Percentiles rank a stretch among this genome's conserved stretches.
Conservation (phyloP, 805 yeast species). For the Ogataea zsoltii region DNA sequence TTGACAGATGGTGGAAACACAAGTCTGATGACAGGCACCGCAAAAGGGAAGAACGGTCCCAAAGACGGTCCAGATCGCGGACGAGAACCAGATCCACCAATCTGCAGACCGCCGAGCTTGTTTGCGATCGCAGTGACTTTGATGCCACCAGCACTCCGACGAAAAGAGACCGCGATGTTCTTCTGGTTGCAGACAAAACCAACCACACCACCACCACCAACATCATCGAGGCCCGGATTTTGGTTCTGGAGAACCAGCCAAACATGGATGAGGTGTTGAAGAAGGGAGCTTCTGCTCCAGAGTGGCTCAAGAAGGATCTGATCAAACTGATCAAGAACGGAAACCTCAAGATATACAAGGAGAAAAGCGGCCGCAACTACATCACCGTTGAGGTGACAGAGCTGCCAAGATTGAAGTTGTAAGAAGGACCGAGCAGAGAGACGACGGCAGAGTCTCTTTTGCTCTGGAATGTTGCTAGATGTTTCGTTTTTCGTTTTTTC, state of each 20-base stretch:
- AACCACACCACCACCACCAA: slow-evolving; percentile 7
- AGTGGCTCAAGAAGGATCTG: slow-evolving; percentile 21
- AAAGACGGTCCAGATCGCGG: slow-evolving; percentile 6
- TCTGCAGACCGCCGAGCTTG: slow-evolving; percentile 12
- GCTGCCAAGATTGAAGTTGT: slow-evolving; percentile 10
- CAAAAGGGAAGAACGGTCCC: slow-evolving; percentile 5
- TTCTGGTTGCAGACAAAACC: slow-evolving; percentile 11
- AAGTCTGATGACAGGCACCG: slow-evolving; percentile 7
- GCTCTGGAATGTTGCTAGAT: too few species aligned
- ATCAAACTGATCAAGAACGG: slow-evolving; percentile 22
- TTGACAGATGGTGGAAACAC: slow-evolving; percentile 21
- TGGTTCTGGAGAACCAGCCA: slow-evolving; percentile 27
- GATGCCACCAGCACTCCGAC: slow-evolving; percentile 21
- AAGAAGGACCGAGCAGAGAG: not conserved
- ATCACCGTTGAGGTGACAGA: slow-evolving; percentile 25
- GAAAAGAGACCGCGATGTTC: slow-evolving; percentile 11
- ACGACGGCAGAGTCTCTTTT: not conserved
- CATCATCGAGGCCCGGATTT: slow-evolving; percentile 20
- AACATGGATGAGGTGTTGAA: slow-evolving; percentile 15
- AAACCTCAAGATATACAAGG: slow-evolving; percentile 17
- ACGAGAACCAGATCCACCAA: not conserved
- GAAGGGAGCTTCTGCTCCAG: slow-evolving; percentile 18
- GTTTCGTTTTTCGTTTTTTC: too few species aligned
- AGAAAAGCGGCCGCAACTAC: slow-evolving; percentile 19
- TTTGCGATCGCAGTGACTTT: slow-evolving; percentile 11